Base-by-base conservation (phyloP, 345 rosid species). In the Atalantia buxifolia region DNA sequence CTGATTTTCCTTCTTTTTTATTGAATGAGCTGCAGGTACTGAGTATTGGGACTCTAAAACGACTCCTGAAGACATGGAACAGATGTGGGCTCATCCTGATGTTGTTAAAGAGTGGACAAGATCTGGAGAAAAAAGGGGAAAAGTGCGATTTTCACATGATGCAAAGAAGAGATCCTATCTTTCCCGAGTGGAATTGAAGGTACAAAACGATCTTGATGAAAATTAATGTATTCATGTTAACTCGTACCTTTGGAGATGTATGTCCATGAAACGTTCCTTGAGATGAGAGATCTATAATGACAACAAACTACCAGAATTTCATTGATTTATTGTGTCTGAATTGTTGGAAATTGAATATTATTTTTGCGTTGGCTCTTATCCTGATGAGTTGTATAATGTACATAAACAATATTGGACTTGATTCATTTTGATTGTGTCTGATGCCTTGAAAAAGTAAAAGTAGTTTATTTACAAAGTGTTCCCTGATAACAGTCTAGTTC, bases 31-130 rank as follows among this genome's bases (percentile, higher is more conserved):
- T 77, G 74, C 91, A 89, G 96, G 78, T 67, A 69, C 83, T 61
- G 80, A 72, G 6, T 81, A 82, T 79, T 95, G 98, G 99, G 97
- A 90, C 77, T 78, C 86, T 40, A 88, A 85, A 87, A 84, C 86
- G 76, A 89, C 97, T 69, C 86, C 92, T 35, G 97, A 93, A 85
- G 99, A 95, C 78, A 90, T 95, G 97, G 89, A 82, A 82, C 83
- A 89, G 79, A 84, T 95, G 99, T 92, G 97, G 98, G 88, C 56
- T 83, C 85, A 86, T 83, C 83, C 87, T 64, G 94, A 86, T 30
- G 88, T 95, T 71, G 64, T 78, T 79, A 91, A 86, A 81, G 98
- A 93, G 75, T 95, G 99, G 99, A 83, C 82, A 40, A 91, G 87
- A 80, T 91, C 96, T 38, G 86, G 89, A 84, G 93, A 92, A 84